Conservation (phyloP, 2,329 filamentous ascomycete species). For the Leptographium wingfieldii region DNA sequence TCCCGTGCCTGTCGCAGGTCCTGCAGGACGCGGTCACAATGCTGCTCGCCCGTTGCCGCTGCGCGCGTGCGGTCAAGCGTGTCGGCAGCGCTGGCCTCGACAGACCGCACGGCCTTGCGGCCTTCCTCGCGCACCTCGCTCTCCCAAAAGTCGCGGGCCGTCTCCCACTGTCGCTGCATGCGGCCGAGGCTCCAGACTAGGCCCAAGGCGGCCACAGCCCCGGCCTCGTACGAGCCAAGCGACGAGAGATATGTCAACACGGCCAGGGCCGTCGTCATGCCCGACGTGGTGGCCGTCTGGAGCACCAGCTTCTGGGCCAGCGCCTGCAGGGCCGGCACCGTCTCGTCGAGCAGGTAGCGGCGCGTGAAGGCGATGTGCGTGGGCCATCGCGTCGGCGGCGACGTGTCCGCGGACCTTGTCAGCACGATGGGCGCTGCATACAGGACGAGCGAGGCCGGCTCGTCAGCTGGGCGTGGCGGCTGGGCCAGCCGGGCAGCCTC, state of each 20-base stretch:
- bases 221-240: slow-evolving; percentile 46
- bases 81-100: slow-evolving; percentile 38
- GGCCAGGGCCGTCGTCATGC: slow-evolving; percentile 42
- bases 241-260: slow-evolving; percentile 44
- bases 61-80: slow-evolving; percentile 27
- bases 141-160: slow-evolving; percentile 48
- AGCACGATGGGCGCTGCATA: slow-evolving; percentile 16
- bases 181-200: slow-evolving; percentile 44
- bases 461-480: background rate
- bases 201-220: slow-evolving; percentile 48
- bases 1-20: slow-evolving; percentile 28
- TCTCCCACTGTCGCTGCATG: slow-evolving; percentile 52
- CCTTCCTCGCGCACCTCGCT: slow-evolving; percentile 55
- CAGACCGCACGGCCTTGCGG: slow-evolving; percentile 45
- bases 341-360: slow-evolving; percentile 51
- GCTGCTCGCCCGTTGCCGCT: slow-evolving; percentile 7
- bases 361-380: slow-evolving; percentile 61
- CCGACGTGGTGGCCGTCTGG: slow-evolving; percentile 61
- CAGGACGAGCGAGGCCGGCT: slow-evolving; percentile 1
- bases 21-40: slow-evolving; percentile 10
- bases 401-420: background rate
- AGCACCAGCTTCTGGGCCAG: slow-evolving; percentile 63
- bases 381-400: slow-evolving; percentile 46
- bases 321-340: slow-evolving; percentile 58
- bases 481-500: slow-evolving; percentile 13